These are phyloP conservation scores for Castanospermum australe DNA, from an alignment of 306 rosid genomes.

Conservation along the genomic window DNA sequence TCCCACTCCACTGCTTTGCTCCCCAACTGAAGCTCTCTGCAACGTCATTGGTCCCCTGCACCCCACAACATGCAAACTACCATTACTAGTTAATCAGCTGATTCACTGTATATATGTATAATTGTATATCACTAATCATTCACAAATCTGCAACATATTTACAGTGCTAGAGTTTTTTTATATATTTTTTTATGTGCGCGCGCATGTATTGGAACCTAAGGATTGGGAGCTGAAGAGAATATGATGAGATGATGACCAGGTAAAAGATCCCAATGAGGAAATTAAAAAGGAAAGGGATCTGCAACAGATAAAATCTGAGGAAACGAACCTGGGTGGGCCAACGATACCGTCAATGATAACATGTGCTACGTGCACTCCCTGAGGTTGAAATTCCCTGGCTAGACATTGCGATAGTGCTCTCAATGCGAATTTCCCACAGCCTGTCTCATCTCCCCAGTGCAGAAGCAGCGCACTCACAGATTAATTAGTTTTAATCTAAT, in stretches of 20 bases:
- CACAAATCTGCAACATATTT: background rate
- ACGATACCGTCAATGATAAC: conserved; percentile 80
- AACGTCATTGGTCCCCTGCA: conserved; percentile 36
- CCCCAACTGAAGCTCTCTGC: conserved; percentile 39
- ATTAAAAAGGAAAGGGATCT: background rate
- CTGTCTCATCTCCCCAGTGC: conserved; percentile 44
- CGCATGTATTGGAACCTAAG: background rate
- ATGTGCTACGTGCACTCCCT: conserved; percentile 92
- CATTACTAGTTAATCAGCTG: too few species aligned
- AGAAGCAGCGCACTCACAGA: background rate
- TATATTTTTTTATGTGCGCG: too few species aligned
- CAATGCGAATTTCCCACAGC: conserved; percentile 95
- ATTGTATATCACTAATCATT: background rate
- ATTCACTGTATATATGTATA: too few species aligned
- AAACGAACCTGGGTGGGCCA: conserved; percentile 74
- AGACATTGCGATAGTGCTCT: conserved; percentile 87
- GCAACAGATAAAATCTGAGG: background rate
- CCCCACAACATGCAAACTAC: conserved; percentile 3
- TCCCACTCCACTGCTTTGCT: conserved; percentile 33
- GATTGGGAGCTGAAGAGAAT: background rate
- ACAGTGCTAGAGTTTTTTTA: too few species aligned
- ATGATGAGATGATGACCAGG: too few species aligned
- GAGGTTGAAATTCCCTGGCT: conserved; percentile 85
- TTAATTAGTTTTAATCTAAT: background rate
- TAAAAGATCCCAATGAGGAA: background rate